phyloP scores from a whole-genome alignment of 495 filamentous ascomycete genomes.

The Bombardia bombarda region DNA sequence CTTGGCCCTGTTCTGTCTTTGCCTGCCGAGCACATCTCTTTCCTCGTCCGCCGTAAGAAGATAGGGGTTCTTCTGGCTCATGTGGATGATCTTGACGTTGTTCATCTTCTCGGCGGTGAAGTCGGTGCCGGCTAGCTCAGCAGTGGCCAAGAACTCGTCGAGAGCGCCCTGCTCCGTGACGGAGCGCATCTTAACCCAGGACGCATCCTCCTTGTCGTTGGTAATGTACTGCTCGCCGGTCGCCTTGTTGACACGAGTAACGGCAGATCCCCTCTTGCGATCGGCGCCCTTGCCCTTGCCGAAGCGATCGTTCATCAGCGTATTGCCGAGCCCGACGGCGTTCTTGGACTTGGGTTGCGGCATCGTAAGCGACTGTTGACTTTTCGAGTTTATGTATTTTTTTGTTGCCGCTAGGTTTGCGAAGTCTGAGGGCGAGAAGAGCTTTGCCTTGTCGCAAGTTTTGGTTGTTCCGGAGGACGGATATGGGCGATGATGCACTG shows the following conservation, averaged over 20 bases:
- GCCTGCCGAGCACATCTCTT: slow-evolving; percentile 65
- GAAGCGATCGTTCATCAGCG: slow-evolving; percentile 88
- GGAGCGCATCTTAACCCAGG: slow-evolving; percentile 95
- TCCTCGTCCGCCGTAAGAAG: slow-evolving; percentile 86
- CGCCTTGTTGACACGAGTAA: slow-evolving; percentile 51
- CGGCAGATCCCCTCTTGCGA: slow-evolving; percentile 50
- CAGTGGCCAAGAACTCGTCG: slow-evolving; percentile 68
- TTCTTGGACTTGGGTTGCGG: slow-evolving; percentile 93
- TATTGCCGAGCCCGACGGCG: slow-evolving; percentile 75
- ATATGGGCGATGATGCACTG: not conserved
- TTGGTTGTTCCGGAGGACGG: too few relatives aligned
- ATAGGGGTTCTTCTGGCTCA: slow-evolving; percentile 90
- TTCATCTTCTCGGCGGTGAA: slow-evolving; percentile 99
- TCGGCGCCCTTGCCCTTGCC: slow-evolving; percentile 78
- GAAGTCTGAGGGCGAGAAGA: too few relatives aligned
- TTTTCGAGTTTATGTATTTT: not conserved
- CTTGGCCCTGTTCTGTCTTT: slow-evolving; percentile 63
- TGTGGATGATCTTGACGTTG: slow-evolving; percentile 96
- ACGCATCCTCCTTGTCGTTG: slow-evolving; percentile 65
- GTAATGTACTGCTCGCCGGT: slow-evolving; percentile 63
- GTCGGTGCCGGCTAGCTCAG: slow-evolving; percentile 93
- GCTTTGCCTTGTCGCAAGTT: too few relatives aligned
- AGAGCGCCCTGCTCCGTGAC: slow-evolving; percentile 95
- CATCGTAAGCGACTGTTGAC: slow-evolving; percentile 45
- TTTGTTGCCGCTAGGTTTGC: too few relatives aligned